Evolutionary conservation across 129 eudicot genomes (phyloP).

Genomic region (Apium graveolens): DNA sequence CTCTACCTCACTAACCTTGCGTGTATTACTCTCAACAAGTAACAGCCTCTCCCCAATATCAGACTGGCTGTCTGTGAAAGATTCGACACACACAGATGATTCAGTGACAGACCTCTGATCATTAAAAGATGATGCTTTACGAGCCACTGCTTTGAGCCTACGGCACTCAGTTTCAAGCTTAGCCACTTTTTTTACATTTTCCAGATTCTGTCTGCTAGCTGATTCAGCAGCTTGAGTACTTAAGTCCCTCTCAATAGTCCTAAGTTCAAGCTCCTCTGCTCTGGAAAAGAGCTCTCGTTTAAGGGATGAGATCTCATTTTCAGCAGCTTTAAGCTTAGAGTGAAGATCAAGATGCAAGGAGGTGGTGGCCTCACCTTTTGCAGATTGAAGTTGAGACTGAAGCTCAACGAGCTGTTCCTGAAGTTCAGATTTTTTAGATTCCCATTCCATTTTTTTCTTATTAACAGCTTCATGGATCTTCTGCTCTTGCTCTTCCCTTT

Average conservation of each 20-base stretch:
- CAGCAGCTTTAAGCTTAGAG: conserved; percentile 32
- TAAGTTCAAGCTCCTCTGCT: conserved; percentile 58
- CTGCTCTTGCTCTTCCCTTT: conserved; percentile 67
- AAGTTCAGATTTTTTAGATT: conserved; percentile 45
- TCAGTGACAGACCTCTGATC: conserved; percentile 4
- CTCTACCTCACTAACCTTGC: background rate
- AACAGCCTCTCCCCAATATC: conserved; percentile 29
- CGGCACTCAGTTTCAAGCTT: conserved; percentile 81
- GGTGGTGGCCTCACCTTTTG: conserved; percentile 19
- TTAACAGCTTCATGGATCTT: conserved; percentile 42
- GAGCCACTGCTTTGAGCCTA: conserved; percentile 42
- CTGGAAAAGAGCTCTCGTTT: conserved; percentile 51
- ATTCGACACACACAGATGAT: conserved; percentile 30
- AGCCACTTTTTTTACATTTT: conserved; percentile 52
- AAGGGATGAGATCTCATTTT: conserved; percentile 56
- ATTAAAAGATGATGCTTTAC: conserved; percentile 28
- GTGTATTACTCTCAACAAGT: background rate
- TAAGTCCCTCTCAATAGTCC: conserved; percentile 63
- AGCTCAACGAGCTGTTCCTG: conserved; percentile 48
- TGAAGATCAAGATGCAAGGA: conserved; percentile 22
- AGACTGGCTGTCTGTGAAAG: conserved; percentile 49
- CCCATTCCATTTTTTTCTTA: conserved; percentile 47
- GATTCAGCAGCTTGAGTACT: conserved; percentile 83
- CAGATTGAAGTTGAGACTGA: conserved; percentile 39
- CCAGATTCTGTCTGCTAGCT: conserved; percentile 73